Conservation (phyloP, 805 yeast species). For the Myxozyma monticola region DNA sequence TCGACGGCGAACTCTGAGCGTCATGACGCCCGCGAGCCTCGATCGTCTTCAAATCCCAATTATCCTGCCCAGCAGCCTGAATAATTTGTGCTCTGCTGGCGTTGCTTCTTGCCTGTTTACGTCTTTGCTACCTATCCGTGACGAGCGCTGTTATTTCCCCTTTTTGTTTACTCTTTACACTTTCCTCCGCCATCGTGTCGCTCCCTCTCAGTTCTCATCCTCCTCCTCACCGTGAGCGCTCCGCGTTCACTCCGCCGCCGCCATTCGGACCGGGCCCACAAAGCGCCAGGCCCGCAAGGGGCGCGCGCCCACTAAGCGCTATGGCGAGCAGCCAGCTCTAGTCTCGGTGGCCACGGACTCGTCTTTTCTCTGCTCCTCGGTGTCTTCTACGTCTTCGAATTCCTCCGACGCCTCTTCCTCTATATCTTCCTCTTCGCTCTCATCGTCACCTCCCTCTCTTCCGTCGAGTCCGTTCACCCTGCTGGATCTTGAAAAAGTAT, state of each 20-base stretch:
- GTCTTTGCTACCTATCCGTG: too few species aligned
- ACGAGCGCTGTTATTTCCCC: too few species aligned
- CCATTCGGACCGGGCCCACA: conserved; percentile 30
- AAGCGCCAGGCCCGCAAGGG: conserved; percentile 34
- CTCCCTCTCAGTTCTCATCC: neutral
- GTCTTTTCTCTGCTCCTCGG: conserved; percentile 3
- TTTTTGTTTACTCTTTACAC: too few species aligned
- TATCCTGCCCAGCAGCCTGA: too few species aligned
- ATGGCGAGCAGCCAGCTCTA: conserved; percentile 16
- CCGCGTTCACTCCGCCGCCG: conserved; percentile 15
- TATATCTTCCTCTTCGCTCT: conserved; percentile 12
- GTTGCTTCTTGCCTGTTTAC: too few species aligned
- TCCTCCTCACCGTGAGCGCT: neutral
- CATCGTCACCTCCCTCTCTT: conserved; percentile 43
- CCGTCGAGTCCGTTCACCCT: conserved; percentile 37
- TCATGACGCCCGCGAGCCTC: too few species aligned
- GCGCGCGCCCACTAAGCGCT: conserved; percentile 32
- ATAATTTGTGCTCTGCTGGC: too few species aligned
- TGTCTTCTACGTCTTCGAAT: conserved; percentile 44
- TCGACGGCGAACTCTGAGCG: too few species aligned
- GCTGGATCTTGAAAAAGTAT: neutral
- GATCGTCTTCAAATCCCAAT: too few species aligned
- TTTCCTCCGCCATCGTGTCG: too few species aligned
- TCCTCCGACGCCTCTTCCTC: conserved; percentile 29
- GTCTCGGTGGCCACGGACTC: neutral